A percentile compares a stretch with the other conserved stretches of the same genome.
Evolutionary conservation across 495 filamentous ascomycete genomes (phyloP).

Genomic region (Choiromyces venosus): DNA sequence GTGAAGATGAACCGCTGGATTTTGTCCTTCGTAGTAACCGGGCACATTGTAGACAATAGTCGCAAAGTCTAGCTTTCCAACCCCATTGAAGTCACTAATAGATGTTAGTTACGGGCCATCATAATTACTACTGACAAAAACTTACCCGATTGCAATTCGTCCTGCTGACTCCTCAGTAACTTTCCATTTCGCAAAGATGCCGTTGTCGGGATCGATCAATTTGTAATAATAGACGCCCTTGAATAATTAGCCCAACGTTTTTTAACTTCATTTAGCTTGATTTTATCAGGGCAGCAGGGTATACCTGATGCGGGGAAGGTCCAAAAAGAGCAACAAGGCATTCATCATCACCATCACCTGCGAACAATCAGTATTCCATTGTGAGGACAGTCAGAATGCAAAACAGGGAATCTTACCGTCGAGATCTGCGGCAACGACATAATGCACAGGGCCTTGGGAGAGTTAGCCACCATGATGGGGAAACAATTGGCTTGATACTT

Average conservation of each 20-base stretch:
- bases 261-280: background rate
- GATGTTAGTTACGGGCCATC: background rate
- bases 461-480: background rate
- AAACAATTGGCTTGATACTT: background rate
- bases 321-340: constrained; percentile 36
- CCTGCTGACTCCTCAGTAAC: constrained; percentile 33
- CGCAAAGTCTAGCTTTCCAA: constrained; percentile 23
- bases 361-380: background rate
- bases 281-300: background rate
- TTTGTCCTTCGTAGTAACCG: constrained; percentile 7
- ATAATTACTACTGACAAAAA: background rate
- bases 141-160: constrained; percentile 33
- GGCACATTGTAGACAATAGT: constrained; percentile 34
- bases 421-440: constrained; percentile 28
- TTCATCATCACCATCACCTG: constrained; percentile 38
- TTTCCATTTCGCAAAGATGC: constrained; percentile 40
- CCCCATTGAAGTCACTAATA: constrained; percentile 27
- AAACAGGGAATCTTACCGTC: constrained; percentile 17
- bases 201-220: constrained; percentile 35
- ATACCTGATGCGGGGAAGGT: constrained; percentile 13
- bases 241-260: background rate
- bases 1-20: constrained; percentile 23
- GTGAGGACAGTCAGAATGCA: background rate
- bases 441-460: constrained; percentile 27
- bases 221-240: constrained; percentile 40